Conservation (phyloP, 306 rosid species). For the Prunus persica region DNA sequence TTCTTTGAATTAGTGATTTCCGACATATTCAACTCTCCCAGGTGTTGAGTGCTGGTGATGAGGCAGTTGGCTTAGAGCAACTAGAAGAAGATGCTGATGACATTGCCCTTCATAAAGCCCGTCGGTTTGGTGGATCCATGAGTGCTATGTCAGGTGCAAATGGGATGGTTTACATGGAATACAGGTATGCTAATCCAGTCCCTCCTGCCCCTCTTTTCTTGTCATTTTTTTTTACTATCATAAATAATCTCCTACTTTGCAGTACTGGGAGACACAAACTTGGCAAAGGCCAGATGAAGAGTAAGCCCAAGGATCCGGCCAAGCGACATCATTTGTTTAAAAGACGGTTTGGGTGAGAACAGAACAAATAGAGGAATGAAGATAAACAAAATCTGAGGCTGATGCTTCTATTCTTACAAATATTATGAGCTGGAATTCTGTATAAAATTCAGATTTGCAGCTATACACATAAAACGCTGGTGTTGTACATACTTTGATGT, state of each 20-base stretch:
- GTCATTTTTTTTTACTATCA: not conserved
- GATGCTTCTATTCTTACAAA: not conserved
- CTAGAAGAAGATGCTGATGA: slow-evolving; percentile 90
- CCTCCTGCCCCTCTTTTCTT: not conserved
- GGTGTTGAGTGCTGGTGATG: slow-evolving; percentile 90
- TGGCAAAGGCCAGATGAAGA: slow-evolving; percentile 62
- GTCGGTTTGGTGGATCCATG: slow-evolving; percentile 74
- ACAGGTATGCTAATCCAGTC: slow-evolving; percentile 48
- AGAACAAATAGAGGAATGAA: not conserved
- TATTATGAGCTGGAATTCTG: not conserved
- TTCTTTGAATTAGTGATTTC: not conserved
- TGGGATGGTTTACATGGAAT: slow-evolving; percentile 93
- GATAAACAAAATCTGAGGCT: not conserved
- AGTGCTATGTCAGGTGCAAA: slow-evolving; percentile 95
- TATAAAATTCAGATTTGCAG: no score
- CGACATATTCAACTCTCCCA: slow-evolving; percentile 26
- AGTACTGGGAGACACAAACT: slow-evolving; percentile 61
- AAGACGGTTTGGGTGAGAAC: slow-evolving; percentile 45
- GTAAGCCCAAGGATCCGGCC: slow-evolving; percentile 87
- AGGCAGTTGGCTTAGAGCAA: slow-evolving; percentile 86
- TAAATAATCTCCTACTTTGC: slow-evolving; percentile 20
- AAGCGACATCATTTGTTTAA: slow-evolving; percentile 73
- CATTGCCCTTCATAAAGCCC: slow-evolving; percentile 66
- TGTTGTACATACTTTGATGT: no score
- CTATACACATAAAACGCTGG: no score